A percentile compares a stretch with the other conserved stretches of the same genome.
phyloP scores from a whole-genome alignment of 805 yeast genomes.

The Saturnispora zaruensis region DNA sequence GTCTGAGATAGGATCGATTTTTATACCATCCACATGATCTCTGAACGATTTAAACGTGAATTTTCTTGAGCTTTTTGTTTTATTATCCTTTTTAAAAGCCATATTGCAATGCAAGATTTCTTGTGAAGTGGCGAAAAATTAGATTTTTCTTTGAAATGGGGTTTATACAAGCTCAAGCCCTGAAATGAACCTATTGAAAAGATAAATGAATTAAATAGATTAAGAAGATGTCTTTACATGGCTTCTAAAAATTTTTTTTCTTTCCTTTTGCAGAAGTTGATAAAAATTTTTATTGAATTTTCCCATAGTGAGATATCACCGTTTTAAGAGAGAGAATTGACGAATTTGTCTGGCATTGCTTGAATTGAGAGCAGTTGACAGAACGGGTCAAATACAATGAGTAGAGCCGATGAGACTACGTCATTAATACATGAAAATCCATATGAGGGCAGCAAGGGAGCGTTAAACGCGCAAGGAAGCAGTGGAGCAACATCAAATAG shows the following conservation, averaged over 20 bases:
- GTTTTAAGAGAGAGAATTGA: neutral
- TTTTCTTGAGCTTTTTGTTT: slow-evolving; percentile 48
- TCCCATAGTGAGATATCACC: neutral
- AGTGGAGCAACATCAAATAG: neutral
- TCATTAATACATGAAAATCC: slow-evolving; percentile 4
- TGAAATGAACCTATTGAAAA: neutral
- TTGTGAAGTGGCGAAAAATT: neutral
- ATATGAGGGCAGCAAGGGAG: neutral
- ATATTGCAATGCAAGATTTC: neutral
- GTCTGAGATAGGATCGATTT: slow-evolving; percentile 61
- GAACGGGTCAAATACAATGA: neutral
- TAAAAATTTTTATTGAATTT: no score
- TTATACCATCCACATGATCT: slow-evolving; percentile 74
- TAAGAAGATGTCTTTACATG: neutral
- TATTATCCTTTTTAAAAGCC: slow-evolving; percentile 31
- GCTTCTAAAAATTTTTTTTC: neutral
- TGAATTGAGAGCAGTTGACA: neutral
- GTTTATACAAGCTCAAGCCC: neutral
- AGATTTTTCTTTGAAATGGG: neutral
- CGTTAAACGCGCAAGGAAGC: neutral
- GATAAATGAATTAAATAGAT: neutral
- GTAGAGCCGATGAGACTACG: neutral
- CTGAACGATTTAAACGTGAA: slow-evolving; percentile 69
- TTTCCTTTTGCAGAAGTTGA: neutral
- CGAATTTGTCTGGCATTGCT: neutral